These are phyloP conservation scores for Tulasnella sp. DNA, from an alignment of 768 basidiomycete genomes.

Conservation along the genomic window DNA sequence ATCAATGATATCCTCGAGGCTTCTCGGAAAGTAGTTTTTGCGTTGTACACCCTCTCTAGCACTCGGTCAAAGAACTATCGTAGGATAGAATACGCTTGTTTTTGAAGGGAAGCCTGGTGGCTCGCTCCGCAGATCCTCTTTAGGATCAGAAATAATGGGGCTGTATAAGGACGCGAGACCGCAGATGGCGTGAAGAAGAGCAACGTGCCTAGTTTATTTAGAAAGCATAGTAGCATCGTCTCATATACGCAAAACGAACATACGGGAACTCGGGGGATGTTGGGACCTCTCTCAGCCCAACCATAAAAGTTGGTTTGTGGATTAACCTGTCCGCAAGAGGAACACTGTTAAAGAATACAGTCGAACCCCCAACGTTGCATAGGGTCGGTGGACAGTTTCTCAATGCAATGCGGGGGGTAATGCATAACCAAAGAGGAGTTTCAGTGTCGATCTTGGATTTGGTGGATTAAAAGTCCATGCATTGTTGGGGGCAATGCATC, in stretches of 20 bases:
- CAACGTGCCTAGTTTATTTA: background rate
- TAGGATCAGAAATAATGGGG: constrained; percentile 3
- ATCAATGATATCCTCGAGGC: background rate
- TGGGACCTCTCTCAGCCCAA: background rate
- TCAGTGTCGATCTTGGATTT: no score
- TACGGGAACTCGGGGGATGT: constrained; percentile 26
- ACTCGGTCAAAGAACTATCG: background rate
- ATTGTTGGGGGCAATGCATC: no score
- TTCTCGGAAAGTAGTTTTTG: background rate
- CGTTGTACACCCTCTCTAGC: background rate
- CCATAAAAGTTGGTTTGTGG: constrained; percentile 61
- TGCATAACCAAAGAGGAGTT: no score
- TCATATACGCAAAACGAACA: background rate
- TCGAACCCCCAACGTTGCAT: no score
- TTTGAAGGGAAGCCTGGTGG: background rate
- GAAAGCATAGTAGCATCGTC: background rate
- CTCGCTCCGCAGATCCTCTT: background rate
- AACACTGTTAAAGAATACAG: constrained; percentile 74
- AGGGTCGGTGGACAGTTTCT: no score
- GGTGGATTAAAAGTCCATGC: no score
- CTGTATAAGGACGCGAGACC: constrained; percentile 25
- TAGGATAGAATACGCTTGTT: background rate
- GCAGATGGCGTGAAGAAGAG: constrained; percentile 29
- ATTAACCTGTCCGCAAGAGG: constrained; percentile 70
- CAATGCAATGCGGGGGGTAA: no score